phyloP scores from a whole-genome alignment of 768 basidiomycete species.

The Russula ochroleuca region DNA sequence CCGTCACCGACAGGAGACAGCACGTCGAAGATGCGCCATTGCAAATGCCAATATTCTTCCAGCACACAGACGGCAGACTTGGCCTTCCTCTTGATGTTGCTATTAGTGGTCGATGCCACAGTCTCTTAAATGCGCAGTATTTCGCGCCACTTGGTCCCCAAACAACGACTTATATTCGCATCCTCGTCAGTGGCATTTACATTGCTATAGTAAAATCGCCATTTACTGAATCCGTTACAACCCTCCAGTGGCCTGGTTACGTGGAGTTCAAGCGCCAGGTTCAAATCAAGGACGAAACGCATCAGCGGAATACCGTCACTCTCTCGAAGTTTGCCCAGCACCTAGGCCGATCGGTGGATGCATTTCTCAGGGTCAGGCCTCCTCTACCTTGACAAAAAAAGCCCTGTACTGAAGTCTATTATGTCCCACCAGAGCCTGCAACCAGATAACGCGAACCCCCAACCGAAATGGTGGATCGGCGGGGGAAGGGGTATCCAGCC shows the following conservation, averaged over 20 bases:
- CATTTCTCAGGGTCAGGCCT: constrained; percentile 4
- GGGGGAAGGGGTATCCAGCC: neutral
- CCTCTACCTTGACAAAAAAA: neutral
- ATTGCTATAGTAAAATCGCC: neutral
- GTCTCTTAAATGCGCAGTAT: neutral
- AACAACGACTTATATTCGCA: constrained; percentile 14
- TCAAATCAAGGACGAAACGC: constrained; percentile 15
- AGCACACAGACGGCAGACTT: neutral
- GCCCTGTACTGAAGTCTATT: too few species aligned
- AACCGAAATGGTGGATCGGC: constrained; percentile 3
- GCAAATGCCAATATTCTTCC: constrained; percentile 19
- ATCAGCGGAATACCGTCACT: constrained; percentile 3
- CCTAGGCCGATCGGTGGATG: constrained; percentile 14
- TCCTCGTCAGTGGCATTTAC: constrained; percentile 7
- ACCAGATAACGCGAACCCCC: neutral
- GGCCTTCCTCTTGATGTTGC: constrained; percentile 14
- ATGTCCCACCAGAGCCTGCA: neutral
- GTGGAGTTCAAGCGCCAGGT: constrained; percentile 12
- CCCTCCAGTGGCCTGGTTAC: constrained; percentile 17
- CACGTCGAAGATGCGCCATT: constrained; percentile 12
- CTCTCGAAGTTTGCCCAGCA: constrained; percentile 1
- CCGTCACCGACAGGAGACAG: neutral
- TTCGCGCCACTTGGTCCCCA: neutral
- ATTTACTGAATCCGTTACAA: neutral
- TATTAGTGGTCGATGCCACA: neutral